Evolutionary conservation across 2,329 filamentous ascomycete genomes (phyloP).

Genomic region (Colletotrichum siamense): DNA sequence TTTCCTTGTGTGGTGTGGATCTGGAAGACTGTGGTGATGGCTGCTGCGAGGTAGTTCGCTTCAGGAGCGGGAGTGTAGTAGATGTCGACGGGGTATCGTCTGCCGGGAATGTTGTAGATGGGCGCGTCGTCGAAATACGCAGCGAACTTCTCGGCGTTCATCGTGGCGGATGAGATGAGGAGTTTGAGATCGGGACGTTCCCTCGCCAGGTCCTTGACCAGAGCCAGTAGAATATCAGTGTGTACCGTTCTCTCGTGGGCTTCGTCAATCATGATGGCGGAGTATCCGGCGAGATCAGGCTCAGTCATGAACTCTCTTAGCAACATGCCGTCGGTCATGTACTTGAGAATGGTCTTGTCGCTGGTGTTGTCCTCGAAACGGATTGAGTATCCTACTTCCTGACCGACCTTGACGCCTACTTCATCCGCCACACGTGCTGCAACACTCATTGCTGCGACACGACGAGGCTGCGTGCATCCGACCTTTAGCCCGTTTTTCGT

Average conservation of each 20-base stretch:
- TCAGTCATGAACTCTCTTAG: conserved; percentile 89
- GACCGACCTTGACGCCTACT: conserved; percentile 86
- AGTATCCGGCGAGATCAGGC: conserved; percentile 82
- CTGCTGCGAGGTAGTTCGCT: conserved; percentile 90
- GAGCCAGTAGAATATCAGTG: conserved; percentile 86
- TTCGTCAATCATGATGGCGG: conserved; percentile 94
- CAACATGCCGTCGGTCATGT: conserved; percentile 97
- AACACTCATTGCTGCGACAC: conserved; percentile 97
- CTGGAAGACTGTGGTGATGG: conserved; percentile 92
- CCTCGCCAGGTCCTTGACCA: conserved; percentile 87
- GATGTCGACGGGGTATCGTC: conserved; percentile 87
- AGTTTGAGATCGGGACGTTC: conserved; percentile 87
- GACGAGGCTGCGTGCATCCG: conserved; percentile 90
- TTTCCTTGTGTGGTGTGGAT: conserved; percentile 86
- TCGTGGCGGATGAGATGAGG: conserved; percentile 91
- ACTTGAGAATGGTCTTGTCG: conserved; percentile 91
- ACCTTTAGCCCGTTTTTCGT: conserved; percentile 85
- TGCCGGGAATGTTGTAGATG: conserved; percentile 93
- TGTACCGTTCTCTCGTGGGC: conserved; percentile 93
- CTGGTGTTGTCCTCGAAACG: conserved; percentile 92
- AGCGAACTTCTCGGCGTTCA: conserved; percentile 92
- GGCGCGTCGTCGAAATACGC: conserved; percentile 91
- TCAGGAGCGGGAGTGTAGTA: conserved; percentile 91
- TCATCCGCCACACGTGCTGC: conserved; percentile 96
- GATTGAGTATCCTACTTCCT: conserved; percentile 93